Percentiles rank a stretch among this genome's conserved stretches.
These are phyloP conservation scores for Helotiales sp. DNA, from an alignment of 2,329 filamentous ascomycete genomes.

Conservation along the genomic window DNA sequence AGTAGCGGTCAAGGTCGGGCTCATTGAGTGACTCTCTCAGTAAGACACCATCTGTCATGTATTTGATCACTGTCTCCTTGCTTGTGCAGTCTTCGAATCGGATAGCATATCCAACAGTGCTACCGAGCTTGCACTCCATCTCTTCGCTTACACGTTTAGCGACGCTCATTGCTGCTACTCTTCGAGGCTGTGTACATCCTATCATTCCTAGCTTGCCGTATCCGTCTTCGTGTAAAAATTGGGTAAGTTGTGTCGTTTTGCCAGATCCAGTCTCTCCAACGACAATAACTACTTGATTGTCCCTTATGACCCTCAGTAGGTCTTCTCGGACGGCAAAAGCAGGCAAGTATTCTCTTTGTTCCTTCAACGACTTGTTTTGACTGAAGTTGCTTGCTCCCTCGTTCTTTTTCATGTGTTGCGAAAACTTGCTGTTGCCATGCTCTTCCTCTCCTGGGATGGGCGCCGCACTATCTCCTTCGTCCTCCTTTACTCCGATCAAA, in stretches of 20 bases:
- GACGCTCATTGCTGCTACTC: constrained; percentile 98
- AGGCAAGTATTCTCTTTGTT: constrained; percentile 90
- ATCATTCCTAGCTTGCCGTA: constrained; percentile 88
- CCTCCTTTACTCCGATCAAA: constrained; percentile 92
- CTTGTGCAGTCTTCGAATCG: constrained; percentile 98
- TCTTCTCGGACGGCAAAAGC: constrained; percentile 97
- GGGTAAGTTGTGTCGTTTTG: constrained; percentile 95
- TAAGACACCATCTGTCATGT: constrained; percentile 97
- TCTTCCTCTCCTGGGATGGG: constrained; percentile 74
- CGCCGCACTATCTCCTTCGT: constrained; percentile 85
- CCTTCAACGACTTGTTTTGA: constrained; percentile 82
- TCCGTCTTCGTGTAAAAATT: constrained; percentile 94
- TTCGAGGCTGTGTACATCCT: constrained; percentile 91
- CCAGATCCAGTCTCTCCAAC: constrained; percentile 97
- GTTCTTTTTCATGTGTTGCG: constrained; percentile 83
- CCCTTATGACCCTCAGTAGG: constrained; percentile 83
- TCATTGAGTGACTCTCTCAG: constrained; percentile 92
- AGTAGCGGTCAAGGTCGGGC: constrained; percentile 90
- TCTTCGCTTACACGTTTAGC: constrained; percentile 97
- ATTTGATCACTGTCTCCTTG: constrained; percentile 94
- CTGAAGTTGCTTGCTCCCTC: constrained; percentile 90
- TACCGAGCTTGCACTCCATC: constrained; percentile 91
- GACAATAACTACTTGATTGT: constrained; percentile 96
- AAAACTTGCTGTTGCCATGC: constrained; percentile 74
- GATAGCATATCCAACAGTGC: constrained; percentile 91